phyloP scores from a whole-genome alignment of 768 basidiomycete species.

The Crepidotus variabilis region DNA sequence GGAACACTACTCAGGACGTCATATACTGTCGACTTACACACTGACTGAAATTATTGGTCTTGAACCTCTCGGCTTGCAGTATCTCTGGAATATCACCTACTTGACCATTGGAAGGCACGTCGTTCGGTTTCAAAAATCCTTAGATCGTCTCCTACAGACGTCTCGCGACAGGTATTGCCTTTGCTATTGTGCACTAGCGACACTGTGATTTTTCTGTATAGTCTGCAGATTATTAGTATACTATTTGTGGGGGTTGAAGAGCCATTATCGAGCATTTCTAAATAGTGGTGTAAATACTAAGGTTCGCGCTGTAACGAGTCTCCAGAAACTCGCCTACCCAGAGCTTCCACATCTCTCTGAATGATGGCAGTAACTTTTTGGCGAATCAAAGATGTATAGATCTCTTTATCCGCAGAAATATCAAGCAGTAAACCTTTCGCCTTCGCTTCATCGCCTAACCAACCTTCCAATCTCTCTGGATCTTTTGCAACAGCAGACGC shows the following conservation, averaged over 20 bases:
- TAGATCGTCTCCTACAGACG: no score
- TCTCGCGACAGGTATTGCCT: no score
- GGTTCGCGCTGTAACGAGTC: background rate
- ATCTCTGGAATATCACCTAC: no score
- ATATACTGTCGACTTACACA: no score
- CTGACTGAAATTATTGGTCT: no score
- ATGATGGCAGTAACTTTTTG: constrained; percentile 52
- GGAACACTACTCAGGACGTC: no score
- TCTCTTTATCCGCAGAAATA: background rate
- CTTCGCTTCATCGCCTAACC: constrained; percentile 18
- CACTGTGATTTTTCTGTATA: no score
- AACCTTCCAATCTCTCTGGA: constrained; percentile 16
- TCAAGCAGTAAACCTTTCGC: background rate
- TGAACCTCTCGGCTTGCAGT: no score
- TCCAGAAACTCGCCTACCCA: constrained; percentile 51
- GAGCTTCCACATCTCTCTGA: constrained; percentile 47
- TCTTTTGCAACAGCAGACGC: constrained; percentile 3
- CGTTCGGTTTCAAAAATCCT: no score
- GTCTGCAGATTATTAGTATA: background rate
- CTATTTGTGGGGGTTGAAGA: background rate
- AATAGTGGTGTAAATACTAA: background rate
- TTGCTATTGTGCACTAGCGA: no score
- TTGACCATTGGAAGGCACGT: no score
- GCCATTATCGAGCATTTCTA: background rate
- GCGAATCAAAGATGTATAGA: constrained; percentile 27